A percentile compares a stretch with the other conserved stretches of the same genome.
Evolutionary conservation across 106 monocot species (phyloP).

Genomic region (Dendrobium catenatum): DNA sequence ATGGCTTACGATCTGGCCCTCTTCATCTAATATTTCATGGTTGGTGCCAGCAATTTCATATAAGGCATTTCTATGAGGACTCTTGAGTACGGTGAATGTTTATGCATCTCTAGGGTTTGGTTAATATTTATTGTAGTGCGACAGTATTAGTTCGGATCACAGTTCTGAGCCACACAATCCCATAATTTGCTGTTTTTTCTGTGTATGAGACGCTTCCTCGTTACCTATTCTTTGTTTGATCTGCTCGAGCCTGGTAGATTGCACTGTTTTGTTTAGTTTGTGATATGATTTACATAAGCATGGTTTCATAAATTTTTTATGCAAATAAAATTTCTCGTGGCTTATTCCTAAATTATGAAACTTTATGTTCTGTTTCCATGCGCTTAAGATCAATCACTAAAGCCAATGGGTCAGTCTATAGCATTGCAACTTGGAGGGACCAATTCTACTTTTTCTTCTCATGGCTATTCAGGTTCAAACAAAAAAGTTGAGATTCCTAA

Average conservation of each 20-base stretch:
- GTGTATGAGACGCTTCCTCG: background rate
- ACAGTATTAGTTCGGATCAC: background rate
- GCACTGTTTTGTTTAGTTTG: background rate
- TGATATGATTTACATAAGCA: background rate
- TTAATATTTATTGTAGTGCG: background rate
- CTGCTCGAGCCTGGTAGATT: background rate
- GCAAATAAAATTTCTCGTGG: slow-evolving; percentile 1
- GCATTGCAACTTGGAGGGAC: slow-evolving; percentile 13
- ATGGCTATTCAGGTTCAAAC: slow-evolving; percentile 46
- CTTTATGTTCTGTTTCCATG: slow-evolving; percentile 2
- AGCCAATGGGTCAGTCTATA: slow-evolving; percentile 24
- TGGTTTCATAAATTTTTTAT: background rate
- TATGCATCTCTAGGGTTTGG: background rate
- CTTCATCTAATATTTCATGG: background rate
- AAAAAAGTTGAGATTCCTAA: slow-evolving; percentile 90
- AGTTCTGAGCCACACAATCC: background rate
- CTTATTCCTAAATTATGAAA: slow-evolving; percentile 9
- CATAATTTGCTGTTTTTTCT: background rate
- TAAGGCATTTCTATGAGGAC: background rate
- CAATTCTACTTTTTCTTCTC: background rate
- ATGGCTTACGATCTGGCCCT: background rate
- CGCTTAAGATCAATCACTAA: slow-evolving; percentile 14
- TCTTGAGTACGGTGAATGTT: background rate
- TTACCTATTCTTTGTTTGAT: background rate
- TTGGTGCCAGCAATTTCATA: background rate